phyloP scores from a whole-genome alignment of 768 basidiomycete genomes.

The Rhodosporidiobolus odoratus region DNA sequence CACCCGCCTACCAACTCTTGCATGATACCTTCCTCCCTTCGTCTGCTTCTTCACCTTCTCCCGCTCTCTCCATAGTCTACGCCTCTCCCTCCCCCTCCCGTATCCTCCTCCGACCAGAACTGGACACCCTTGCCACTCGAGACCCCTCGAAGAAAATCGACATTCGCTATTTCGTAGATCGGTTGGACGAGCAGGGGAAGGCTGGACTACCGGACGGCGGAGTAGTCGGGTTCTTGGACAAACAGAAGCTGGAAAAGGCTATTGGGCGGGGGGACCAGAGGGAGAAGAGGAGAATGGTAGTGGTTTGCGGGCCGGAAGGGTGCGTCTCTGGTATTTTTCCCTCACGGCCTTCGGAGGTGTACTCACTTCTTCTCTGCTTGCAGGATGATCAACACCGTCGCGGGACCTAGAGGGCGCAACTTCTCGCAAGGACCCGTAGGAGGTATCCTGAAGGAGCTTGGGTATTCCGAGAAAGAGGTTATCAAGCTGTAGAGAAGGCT shows the following conservation, averaged over 20 bases:
- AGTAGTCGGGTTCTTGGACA: slow-evolving; percentile 9
- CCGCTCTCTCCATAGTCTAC: slow-evolving; percentile 36
- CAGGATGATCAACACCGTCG: slow-evolving; percentile 38
- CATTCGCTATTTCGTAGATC: slow-evolving; percentile 31
- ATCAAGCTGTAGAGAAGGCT: slow-evolving; percentile 33
- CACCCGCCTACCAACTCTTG: slow-evolving; percentile 38
- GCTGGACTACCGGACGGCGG: not conserved
- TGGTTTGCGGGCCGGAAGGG: slow-evolving; percentile 42
- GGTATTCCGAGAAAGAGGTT: slow-evolving; percentile 28
- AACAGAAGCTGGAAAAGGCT: slow-evolving; percentile 5
- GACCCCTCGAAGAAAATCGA: not conserved
- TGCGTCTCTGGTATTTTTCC: not conserved
- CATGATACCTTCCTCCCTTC: not conserved
- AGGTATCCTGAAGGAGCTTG: slow-evolving; percentile 37
- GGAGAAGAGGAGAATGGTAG: slow-evolving; percentile 11
- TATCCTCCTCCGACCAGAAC: slow-evolving; percentile 15
- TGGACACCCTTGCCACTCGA: not conserved
- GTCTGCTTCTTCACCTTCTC: not conserved
- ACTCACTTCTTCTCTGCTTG: not conserved
- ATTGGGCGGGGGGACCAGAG: slow-evolving; percentile 16
- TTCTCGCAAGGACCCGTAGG: slow-evolving; percentile 35
- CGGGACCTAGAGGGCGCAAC: slow-evolving; percentile 36
- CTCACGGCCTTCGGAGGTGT: no score
- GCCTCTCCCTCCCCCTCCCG: slow-evolving; percentile 28
- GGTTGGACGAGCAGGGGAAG: not conserved